Evolutionary conservation across 129 eudicot species (phyloP), one percentile per base, ranked within the genome.

Genomic region (Glebionis coronaria): DNA sequence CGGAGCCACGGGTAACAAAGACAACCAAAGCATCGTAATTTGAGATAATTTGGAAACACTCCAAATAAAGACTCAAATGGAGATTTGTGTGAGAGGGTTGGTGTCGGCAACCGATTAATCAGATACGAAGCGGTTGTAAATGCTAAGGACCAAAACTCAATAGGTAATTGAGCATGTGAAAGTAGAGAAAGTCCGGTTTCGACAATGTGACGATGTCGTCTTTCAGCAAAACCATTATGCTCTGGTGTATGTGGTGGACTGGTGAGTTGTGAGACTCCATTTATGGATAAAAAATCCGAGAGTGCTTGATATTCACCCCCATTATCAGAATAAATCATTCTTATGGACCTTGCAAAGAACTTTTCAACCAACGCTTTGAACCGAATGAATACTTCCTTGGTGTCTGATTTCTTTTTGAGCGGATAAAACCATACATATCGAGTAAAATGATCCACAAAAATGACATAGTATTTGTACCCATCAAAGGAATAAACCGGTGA

Each of bases 171-270:
- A 5, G 44, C 6, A 4, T 58, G 40, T 12, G 63, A 58, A 10
- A 58, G 40, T 10, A 58, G 44, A 4, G 38, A 11, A 12, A 56
- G 61, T 18, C 61, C 61, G 14, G 61, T 56, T 20, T 56, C 61
- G 27, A 56, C 61, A 18, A 56, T 56, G 12, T 56, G 61, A 19
- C 35, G 38, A 19, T 21, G 61, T 18, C 61, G 61, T 6, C 38
- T 15, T 54, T 54, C 29, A 54, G 12, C 59, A 54, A 4, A 54
- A 54, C 25, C 59, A 10, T 56, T 56, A 23, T 56, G 62, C 21
- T 56, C 62, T 18, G 38, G 62, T 7, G 62, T 56, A 21, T 56
- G 62, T 3, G 19, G 62, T 2, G 62, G 62, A 14, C 50, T 29
- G 5, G 47, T 13, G 19, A 61, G 67, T 10, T 61, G 50, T 3